Percentiles rank a stretch among this genome's conserved stretches.
Evolutionary conservation across 225 moss, liverwort and hornwort species (phyloP).

Genomic region (Rhytidiadelphus loreus): DNA sequence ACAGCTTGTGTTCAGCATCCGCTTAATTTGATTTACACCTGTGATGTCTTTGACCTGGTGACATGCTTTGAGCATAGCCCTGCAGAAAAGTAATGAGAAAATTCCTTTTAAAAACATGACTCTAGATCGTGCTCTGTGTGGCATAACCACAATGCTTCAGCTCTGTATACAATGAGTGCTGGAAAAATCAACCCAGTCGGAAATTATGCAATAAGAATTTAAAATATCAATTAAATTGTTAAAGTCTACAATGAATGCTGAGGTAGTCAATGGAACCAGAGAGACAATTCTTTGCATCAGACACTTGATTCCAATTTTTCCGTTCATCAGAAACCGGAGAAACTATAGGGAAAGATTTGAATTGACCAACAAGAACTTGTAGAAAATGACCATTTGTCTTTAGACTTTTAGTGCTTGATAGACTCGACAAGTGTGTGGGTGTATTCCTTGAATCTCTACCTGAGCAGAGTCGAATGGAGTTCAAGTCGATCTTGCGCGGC

Average conservation of each 20-base stretch:
- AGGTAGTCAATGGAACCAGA: background rate
- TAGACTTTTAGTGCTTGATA: background rate
- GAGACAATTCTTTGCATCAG: background rate
- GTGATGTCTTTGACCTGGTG: constrained; percentile 37
- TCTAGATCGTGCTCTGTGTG: background rate
- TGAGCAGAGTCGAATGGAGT: constrained; percentile 32
- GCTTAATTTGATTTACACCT: constrained; percentile 28
- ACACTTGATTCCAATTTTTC: background rate
- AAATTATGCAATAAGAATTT: background rate
- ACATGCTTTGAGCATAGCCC: constrained; percentile 58
- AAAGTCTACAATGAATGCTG: background rate
- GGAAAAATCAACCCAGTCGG: background rate
- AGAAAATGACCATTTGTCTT: background rate
- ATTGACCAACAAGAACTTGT: background rate
- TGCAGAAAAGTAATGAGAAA: background rate
- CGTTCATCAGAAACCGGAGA: background rate
- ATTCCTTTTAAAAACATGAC: background rate
- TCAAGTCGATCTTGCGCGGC: constrained; percentile 40
- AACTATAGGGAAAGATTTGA: background rate
- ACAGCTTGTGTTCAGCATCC: constrained; percentile 26
- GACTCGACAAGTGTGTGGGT: background rate
- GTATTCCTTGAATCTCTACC: constrained; percentile 6
- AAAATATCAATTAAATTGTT: background rate
- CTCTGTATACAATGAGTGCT: background rate
- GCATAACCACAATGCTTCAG: background rate